phyloP scores from a whole-genome alignment of 2,329 filamentous ascomycete species.

The Drechslerella stenobrocha region DNA sequence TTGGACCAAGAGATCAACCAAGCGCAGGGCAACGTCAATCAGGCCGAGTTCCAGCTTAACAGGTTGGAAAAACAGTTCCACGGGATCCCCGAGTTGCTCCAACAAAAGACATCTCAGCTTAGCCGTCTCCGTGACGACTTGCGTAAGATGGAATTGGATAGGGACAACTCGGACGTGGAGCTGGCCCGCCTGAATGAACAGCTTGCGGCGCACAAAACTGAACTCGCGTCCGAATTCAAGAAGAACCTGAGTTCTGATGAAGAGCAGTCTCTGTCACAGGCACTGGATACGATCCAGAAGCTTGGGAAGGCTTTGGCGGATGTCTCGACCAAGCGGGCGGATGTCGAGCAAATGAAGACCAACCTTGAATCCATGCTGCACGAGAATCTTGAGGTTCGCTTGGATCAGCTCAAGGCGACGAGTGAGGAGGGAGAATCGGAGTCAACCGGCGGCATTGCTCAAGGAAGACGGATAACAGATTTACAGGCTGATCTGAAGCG shows the following conservation, averaged over 20 bases:
- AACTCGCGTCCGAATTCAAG: conserved; percentile 85
- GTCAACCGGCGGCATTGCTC: conserved; percentile 62
- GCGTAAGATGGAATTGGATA: conserved; percentile 54
- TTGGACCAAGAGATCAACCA: conserved; percentile 87
- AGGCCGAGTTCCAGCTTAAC: conserved; percentile 62
- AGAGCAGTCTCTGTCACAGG: conserved; percentile 74
- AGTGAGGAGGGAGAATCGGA: conserved; percentile 62
- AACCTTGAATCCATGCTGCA: conserved; percentile 82
- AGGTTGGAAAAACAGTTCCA: conserved; percentile 42
- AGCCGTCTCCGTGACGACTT: conserved; percentile 71
- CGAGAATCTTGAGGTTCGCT: conserved; percentile 82
- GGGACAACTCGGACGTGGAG: conserved; percentile 71
- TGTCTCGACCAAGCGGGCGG: conserved; percentile 71
- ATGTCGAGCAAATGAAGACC: conserved; percentile 78
- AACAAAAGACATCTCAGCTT: conserved; percentile 59
- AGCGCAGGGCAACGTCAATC: conserved; percentile 80
- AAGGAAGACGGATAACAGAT: conserved; percentile 70
- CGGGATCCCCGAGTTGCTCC: conserved; percentile 36
- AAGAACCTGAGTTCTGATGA: conserved; percentile 83
- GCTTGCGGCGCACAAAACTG: conserved; percentile 74
- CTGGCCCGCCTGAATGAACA: conserved; percentile 76
- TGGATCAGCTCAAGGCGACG: conserved; percentile 80
- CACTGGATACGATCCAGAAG: conserved; percentile 70
- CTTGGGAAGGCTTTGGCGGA: conserved; percentile 77
- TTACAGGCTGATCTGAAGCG: conserved; percentile 80